A percentile compares a stretch with the other conserved stretches of the same genome.
phyloP scores from a whole-genome alignment of 768 basidiomycete species.

The Suillus sp. region DNA sequence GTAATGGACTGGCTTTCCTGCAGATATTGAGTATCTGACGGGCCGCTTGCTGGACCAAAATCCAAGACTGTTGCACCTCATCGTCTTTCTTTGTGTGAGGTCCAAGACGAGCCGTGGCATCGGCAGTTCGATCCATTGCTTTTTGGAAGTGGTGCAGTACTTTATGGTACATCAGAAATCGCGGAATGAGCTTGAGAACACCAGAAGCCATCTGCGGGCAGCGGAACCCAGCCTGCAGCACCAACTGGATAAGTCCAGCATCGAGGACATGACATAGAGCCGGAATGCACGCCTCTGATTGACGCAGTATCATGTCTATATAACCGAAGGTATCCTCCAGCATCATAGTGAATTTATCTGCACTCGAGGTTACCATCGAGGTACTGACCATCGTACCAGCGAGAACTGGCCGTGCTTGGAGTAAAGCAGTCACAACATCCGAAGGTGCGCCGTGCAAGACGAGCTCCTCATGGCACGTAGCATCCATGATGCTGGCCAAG shows the following conservation, averaged over 20 bases:
- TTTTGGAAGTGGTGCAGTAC: constrained; percentile 4
- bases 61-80: neutral
- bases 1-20: neutral
- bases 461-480: neutral
- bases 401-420: neutral
- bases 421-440: constrained; percentile 1
- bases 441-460: constrained; percentile 4
- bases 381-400: neutral
- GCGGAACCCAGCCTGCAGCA: neutral
- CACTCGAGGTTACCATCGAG: neutral
- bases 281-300: neutral
- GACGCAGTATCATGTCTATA: neutral
- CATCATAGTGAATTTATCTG: neutral
- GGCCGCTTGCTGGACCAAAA: neutral
- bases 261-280: constrained; percentile 7
- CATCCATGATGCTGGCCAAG: constrained; percentile 1
- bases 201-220: neutral
- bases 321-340: neutral
- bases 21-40: constrained; percentile 4
- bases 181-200: constrained; percentile 5
- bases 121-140: neutral
- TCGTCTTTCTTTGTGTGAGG: neutral
- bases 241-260: constrained; percentile 2
- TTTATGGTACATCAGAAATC: constrained; percentile 7
- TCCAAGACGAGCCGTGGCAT: neutral